Evolutionary conservation across 352 stramenopile species (phyloP).

Genomic region (Nothophytophthora sp.): DNA sequence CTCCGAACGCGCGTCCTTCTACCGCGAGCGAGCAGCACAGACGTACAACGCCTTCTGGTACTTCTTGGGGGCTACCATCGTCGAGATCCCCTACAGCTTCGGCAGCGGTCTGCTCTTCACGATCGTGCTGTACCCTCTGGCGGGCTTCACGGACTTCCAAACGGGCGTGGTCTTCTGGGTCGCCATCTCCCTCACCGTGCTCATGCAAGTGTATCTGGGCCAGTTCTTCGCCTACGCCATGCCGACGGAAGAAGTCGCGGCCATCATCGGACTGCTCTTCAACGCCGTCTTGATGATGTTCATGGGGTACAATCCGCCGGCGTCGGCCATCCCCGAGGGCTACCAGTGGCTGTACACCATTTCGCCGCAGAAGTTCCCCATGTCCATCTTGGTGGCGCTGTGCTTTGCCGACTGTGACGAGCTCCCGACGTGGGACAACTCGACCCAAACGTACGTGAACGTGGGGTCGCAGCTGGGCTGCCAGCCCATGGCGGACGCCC

Average conservation of each 20-base stretch:
- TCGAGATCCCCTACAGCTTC: constrained; percentile 52
- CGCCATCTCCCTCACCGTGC: constrained; percentile 16
- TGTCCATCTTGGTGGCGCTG: constrained; percentile 19
- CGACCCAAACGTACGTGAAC: constrained; percentile 15
- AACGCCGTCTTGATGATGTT: constrained; percentile 37
- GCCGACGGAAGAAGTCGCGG: constrained; percentile 26
- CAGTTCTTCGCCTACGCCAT: constrained; percentile 29
- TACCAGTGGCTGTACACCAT: constrained; percentile 22
- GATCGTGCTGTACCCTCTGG: constrained; percentile 31
- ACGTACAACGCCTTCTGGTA: constrained; percentile 81
- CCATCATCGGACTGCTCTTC: constrained; percentile 29
- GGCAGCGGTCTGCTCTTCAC: constrained; percentile 22
- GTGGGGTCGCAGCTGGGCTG: constrained; percentile 23
- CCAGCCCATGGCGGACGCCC: constrained; percentile 16
- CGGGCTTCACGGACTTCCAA: constrained; percentile 22
- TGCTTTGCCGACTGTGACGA: constrained; percentile 17
- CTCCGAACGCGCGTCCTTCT: constrained; percentile 78
- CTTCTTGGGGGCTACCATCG: constrained; percentile 38
- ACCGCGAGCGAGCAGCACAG: constrained; percentile 74
- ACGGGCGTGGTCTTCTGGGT: constrained; percentile 26
- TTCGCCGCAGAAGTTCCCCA: constrained; percentile 13
- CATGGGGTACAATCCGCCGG: constrained; percentile 31
- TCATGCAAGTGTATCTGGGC: constrained; percentile 34
- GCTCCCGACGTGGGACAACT: constrained; percentile 19
- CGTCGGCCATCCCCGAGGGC: constrained; percentile 15